Conservation (phyloP, 78 protist species). For the Dictyostelium firmibasis region DNA sequence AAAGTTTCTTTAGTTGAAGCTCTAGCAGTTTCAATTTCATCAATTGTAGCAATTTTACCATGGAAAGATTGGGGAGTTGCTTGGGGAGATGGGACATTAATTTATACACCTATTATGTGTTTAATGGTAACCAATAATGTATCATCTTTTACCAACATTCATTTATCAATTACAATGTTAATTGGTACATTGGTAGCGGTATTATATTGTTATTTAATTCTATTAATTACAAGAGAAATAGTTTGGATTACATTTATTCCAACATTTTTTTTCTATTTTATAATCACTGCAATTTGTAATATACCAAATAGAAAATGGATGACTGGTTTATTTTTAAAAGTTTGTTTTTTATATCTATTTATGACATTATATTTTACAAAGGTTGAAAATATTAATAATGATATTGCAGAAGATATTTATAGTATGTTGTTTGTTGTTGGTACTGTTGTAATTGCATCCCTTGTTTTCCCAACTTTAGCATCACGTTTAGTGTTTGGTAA, state of each 20-base stretch:
- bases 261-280: background rate
- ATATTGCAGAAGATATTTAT: background rate
- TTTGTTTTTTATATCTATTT: background rate
- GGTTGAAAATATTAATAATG: background rate
- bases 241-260: conserved; percentile 41
- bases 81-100: background rate
- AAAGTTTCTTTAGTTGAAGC: background rate
- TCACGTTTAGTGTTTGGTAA: conserved; percentile 3
- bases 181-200: background rate
- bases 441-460: background rate
- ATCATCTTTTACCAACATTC: background rate
- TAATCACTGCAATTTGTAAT: background rate
- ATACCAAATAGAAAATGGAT: conserved; percentile 38
- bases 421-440: background rate
- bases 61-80: background rate
- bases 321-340: conserved; percentile 6
- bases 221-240: background rate
- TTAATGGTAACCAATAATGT: conserved; percentile 8
- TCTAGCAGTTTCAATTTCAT: background rate
- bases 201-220: background rate
- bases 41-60: background rate
- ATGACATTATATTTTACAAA: conserved; percentile 28
- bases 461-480: conserved; percentile 24
- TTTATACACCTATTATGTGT: conserved; percentile 21
- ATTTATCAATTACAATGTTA: background rate